Base-by-base conservation (phyloP, 73 alveolate genomes). In the Symbiodinium natans region DNA sequence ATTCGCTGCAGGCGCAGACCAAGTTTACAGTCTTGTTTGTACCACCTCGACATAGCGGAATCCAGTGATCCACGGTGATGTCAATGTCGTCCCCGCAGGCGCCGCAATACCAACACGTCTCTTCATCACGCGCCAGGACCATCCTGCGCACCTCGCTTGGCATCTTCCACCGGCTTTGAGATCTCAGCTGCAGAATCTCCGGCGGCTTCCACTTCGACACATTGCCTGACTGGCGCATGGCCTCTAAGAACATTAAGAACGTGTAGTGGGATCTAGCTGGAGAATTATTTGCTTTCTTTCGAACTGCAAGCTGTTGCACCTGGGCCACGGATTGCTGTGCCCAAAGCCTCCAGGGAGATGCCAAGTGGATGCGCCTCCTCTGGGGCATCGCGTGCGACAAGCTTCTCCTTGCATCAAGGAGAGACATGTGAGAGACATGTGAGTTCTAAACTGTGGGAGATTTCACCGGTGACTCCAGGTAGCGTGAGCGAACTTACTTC, bases 31-130 rank as follows among this genome's bases (percentile, higher is more conserved):
- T 43, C 34, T 82, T 86, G 80, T 92, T 92, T 21, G 98, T 92
- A 31, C 98, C 98, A 36, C 98, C 98, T 27, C 98, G 77, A 54
- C 98, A 92, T n/a, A 92, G 98, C 17, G 98, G 98, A 83, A 92
- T 92, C 98, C 98, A 92, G 80, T 92, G 98, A 40, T 92, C 98
- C 48, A 92, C 98, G 3, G 98, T 92, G 19, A 52, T 13, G 71
- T 52, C 27, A 13, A 13, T 52, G 41, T 48, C 83, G 36, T 38
- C 86, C 8, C 86, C 86, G 19, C 41, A 40, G 3, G 74, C 95
- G 3, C 95, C 95, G 13, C 95, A 89, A 68, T 89, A 89, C 95
- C 95, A 89, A 31, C 95, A 89, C 38, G 46, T 89, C 75, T 68
- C 82, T 6, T n/a, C 42, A 27, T 89, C 95, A 9, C 95, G 86